Conservation (phyloP, 1,284 basidiomycete genomes). For the Microbotryum lychnidis-dioicae region DNA sequence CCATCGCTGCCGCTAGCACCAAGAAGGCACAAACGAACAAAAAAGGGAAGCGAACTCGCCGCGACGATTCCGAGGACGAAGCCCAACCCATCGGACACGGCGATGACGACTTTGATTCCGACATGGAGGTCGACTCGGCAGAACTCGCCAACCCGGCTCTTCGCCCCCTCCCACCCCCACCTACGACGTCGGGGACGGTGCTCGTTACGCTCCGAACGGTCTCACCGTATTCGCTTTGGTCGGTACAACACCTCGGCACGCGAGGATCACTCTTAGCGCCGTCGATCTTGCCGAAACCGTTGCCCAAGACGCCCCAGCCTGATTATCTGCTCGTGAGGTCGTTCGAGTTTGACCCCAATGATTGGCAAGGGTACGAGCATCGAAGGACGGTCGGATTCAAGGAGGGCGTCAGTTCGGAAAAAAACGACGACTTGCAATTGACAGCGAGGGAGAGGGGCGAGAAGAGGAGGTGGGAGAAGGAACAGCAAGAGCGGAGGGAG, state of each 20-base stretch:
- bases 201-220: constrained; percentile 82
- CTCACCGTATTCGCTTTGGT: constrained; percentile 83
- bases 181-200: constrained; percentile 49
- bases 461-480: constrained; percentile 4
- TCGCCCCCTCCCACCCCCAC: constrained; percentile 35
- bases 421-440: constrained; percentile 20
- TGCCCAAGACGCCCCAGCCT: constrained; percentile 48
- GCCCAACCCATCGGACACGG: constrained; percentile 23
- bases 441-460: constrained; percentile 17
- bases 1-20: background rate
- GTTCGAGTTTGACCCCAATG: constrained; percentile 64
- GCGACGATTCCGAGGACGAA: constrained; percentile 3
- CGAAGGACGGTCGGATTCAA: constrained; percentile 75
- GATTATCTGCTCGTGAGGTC: constrained; percentile 67
- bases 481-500: background rate
- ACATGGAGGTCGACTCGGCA: constrained; percentile 10
- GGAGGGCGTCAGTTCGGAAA: constrained; percentile 29
- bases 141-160: background rate
- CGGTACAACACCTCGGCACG: constrained; percentile 56
- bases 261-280: constrained; percentile 50
- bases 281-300: constrained; percentile 37
- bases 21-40: background rate
- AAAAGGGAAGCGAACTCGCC: background rate
- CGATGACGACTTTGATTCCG: constrained; percentile 30
- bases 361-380: constrained; percentile 81